Evolutionary conservation across 2,329 filamentous ascomycete genomes (phyloP), one percentile per base, ranked within the genome.

Genomic region (Pyricularia sp.): DNA sequence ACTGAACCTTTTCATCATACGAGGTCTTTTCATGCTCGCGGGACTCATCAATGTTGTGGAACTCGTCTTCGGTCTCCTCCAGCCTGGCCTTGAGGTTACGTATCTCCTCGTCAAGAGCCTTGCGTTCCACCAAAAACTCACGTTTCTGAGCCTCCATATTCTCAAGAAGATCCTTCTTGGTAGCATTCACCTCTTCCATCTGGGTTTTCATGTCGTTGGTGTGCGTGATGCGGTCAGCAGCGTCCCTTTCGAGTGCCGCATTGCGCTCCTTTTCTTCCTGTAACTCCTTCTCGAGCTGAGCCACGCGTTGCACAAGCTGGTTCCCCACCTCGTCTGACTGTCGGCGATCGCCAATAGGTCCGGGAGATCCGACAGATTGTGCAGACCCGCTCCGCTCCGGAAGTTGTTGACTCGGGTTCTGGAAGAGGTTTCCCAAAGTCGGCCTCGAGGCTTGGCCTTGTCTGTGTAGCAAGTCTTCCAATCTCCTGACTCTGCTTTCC

Each of bases 71-170:
- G 6, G 89, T 83, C 70, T 97, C 91, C 72, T 97, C 94, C 0
- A 94, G 79, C 64, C 88, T 89, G 64, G 87, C 81, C 71, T 89
- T 93, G 65, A 93, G 82, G 16, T 84, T 83, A 69, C 87, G 88
- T 65, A 94, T 87, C 73, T 97, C 93, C 19, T 85, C 81, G 70
- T 96, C 90, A 0, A 97, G 80, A 10, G 87, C 89, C 71, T 89
- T 91, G 53, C 94, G 86, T 75, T 97, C 93, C 62, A 88, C 86
- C 44, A 89, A 81, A 69, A 96, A 97, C 71, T 97, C 94, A 30
- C 86, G 86, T 75, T 97, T 91, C 68, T 96, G 84, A 13, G 93
- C 88, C 72, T 97, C 92, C 78, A 99, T 91, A 72, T 99, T 99
- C 68, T 91, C 88, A 76, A 99, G 86, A 10, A 99, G 84, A 74